Evolutionary conservation across 495 filamentous ascomycete species (phyloP).

Genomic region (Penicillium simplicissimum): DNA sequence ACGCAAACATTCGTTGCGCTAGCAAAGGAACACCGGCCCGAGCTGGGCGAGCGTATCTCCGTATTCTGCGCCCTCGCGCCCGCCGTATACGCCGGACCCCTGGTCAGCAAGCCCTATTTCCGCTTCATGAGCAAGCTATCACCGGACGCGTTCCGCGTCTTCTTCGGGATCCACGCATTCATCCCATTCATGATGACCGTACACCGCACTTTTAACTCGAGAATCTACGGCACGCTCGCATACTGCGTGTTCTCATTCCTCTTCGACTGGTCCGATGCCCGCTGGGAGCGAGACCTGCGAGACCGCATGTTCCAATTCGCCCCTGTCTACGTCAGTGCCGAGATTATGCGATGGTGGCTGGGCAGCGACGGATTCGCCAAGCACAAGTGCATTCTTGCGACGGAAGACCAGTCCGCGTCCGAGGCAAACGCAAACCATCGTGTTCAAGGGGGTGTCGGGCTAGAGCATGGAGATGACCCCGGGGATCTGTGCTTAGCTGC

Average conservation of each 20-base stretch:
- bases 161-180: slow-evolving; percentile 94
- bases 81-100: slow-evolving; percentile 84
- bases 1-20: slow-evolving; percentile 88
- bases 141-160: slow-evolving; percentile 70
- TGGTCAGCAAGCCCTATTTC: slow-evolving; percentile 87
- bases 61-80: slow-evolving; percentile 94
- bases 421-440: slow-evolving; percentile 63
- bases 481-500: slow-evolving; percentile 21
- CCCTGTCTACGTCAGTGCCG: slow-evolving; percentile 85
- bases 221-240: slow-evolving; percentile 79
- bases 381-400: slow-evolving; percentile 87
- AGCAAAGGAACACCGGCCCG: slow-evolving; percentile 88
- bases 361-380: slow-evolving; percentile 87
- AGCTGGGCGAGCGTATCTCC: slow-evolving; percentile 78
- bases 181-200: slow-evolving; percentile 94
- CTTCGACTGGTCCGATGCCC: slow-evolving; percentile 82
- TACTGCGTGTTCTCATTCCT: slow-evolving; percentile 90
- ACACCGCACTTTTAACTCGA: slow-evolving; percentile 62
- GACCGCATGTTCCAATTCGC: slow-evolving; percentile 89
- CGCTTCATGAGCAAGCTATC: slow-evolving; percentile 86
- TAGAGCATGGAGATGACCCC: slow-evolving; percentile 23
- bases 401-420: slow-evolving; percentile 61
- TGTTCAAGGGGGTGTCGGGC: background rate
- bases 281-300: slow-evolving; percentile 82
- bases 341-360: slow-evolving; percentile 96